A percentile compares a stretch with the other conserved stretches of the same genome.
Conservation (phyloP, 371 early-diverging fungal genomes). For the Nematocida sp. region DNA sequence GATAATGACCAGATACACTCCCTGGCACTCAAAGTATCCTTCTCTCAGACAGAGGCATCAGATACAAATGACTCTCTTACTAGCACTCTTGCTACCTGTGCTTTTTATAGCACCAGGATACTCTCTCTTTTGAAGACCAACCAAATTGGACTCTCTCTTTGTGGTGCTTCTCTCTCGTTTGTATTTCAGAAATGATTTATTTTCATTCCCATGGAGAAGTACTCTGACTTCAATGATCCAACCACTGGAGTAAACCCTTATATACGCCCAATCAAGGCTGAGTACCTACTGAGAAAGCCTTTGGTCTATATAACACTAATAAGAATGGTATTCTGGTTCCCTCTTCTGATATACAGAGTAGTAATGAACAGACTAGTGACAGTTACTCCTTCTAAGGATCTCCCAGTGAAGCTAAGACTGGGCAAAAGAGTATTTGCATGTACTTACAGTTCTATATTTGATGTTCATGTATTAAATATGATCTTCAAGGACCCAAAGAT, state of each 20-base stretch:
- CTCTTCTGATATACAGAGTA: no score
- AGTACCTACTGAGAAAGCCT: neutral
- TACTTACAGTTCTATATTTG: conserved; percentile 32
- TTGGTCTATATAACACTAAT: neutral
- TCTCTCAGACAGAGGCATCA: conserved; percentile 13
- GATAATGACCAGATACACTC: no score
- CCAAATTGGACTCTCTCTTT: neutral
- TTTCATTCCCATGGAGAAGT: conserved; percentile 46
- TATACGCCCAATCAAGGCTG: neutral
- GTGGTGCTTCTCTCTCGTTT: conserved; percentile 39
- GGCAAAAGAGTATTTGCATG: neutral
- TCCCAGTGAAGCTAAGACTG: neutral
- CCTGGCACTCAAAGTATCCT: conserved; percentile 54
- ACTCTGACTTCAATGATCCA: conserved; percentile 48
- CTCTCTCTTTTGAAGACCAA: neutral
- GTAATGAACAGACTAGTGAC: no score
- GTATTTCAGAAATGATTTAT: neutral
- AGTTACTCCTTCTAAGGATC: neutral
- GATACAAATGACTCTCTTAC: conserved; percentile 43
- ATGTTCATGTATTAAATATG: neutral
- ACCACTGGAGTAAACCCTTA: conserved; percentile 51
- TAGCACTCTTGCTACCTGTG: no score
- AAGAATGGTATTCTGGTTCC: no score
- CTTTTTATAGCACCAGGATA: conserved; percentile 4
- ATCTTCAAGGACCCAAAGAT: neutral